A percentile compares a stretch with the other conserved stretches of the same genome.
phyloP scores from a whole-genome alignment of 75 land plant species.

The Cryptomeria japonica region DNA sequence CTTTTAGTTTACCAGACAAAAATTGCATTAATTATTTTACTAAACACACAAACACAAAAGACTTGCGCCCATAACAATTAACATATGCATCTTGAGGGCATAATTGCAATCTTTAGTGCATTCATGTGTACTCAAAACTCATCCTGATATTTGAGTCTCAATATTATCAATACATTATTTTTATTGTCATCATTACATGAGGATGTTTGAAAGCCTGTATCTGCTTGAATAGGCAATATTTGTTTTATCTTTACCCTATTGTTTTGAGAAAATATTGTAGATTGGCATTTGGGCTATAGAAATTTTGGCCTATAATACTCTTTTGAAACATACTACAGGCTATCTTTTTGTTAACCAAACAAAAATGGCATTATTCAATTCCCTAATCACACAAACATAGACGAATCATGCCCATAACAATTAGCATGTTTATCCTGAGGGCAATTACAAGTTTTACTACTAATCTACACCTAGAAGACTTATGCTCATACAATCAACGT shows the following conservation, averaged over 20 bases:
- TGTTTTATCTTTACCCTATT: not conserved
- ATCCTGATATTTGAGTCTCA: not conserved
- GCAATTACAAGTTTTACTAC: not conserved
- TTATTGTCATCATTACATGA: not conserved
- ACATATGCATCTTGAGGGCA: not conserved
- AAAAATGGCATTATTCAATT: not conserved
- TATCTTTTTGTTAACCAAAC: not conserved
- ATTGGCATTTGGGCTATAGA: not conserved
- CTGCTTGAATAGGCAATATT: not conserved
- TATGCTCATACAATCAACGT: not conserved
- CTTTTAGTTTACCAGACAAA: not conserved
- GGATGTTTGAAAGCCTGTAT: not conserved
- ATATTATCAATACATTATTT: not conserved
- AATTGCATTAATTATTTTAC: not conserved
- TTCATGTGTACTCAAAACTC: not conserved
- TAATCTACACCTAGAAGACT: not conserved
- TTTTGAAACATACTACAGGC: not conserved
- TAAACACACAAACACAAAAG: not conserved
- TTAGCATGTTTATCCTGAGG: not conserved
- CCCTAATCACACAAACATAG: not conserved
- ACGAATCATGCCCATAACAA: not conserved
- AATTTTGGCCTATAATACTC: not conserved
- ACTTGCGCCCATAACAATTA: not conserved
- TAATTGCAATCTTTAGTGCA: not conserved
- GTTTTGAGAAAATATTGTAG: not conserved